Conservation (phyloP, 164 flowering plant species). For the Chloranthus sessilifolius region DNA sequence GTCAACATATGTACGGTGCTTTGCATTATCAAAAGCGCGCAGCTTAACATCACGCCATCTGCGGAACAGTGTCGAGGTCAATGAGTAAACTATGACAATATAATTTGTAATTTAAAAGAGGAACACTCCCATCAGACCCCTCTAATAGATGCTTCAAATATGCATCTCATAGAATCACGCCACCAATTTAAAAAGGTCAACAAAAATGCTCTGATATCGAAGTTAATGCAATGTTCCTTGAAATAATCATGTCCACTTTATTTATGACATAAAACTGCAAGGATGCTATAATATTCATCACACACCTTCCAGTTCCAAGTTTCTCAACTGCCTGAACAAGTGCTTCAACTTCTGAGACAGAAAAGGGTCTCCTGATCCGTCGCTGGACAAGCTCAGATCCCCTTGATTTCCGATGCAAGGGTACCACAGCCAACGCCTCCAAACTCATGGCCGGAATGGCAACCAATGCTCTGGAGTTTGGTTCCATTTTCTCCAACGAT, state of each 20-base stretch:
- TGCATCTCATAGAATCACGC: too few relatives aligned
- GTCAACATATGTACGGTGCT: conserved; percentile 97
- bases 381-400: conserved; percentile 78
- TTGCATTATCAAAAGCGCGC: conserved; percentile 83
- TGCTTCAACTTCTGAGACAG: conserved; percentile 96
- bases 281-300: too few relatives aligned
- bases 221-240: too few relatives aligned
- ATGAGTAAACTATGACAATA: too few relatives aligned
- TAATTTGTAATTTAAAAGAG: too few relatives aligned
- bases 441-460: conserved; percentile 40
- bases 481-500: conserved; percentile 36
- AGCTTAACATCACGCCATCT: conserved; percentile 96
- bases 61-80: too few relatives aligned
- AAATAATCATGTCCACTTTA: too few relatives aligned
- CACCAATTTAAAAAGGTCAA: too few relatives aligned
- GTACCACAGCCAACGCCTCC: conserved; percentile 60
- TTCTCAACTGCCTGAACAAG: conserved; percentile 97
- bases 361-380: conserved; percentile 86
- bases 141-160: too few relatives aligned
- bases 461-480: conserved; percentile 64
- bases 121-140: too few relatives aligned
- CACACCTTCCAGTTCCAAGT: conserved; percentile 97
- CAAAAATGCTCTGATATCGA: too few relatives aligned
- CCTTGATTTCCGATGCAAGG: conserved; percentile 52
- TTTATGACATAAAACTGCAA: too few relatives aligned